Conservation (phyloP, 805 yeast genomes). For the Suhomyces kilbournensis region DNA sequence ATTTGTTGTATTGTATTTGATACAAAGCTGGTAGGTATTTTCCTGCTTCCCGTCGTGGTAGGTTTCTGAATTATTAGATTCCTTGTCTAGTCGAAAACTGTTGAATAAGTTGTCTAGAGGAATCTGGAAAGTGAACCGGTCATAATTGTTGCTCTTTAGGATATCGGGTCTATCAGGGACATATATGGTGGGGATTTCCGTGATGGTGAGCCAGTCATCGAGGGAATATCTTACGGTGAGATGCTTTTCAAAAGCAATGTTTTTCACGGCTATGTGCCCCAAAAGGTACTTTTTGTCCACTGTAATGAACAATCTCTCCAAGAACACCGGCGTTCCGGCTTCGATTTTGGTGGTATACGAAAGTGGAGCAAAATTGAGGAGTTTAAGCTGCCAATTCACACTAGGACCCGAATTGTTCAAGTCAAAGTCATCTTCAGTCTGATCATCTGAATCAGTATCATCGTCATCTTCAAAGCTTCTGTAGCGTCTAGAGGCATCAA, state of each 20-base stretch:
- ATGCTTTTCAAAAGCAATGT: slow-evolving; percentile 63
- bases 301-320: slow-evolving; percentile 62
- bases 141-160: slow-evolving; percentile 53
- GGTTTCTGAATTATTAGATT: slow-evolving; percentile 4
- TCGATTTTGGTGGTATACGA: slow-evolving; percentile 46
- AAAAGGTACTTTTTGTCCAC: slow-evolving; percentile 55
- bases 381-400: slow-evolving; percentile 45
- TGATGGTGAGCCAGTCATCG: slow-evolving; percentile 74
- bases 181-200: slow-evolving; percentile 64
- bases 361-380: slow-evolving; percentile 41
- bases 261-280: slow-evolving; percentile 79
- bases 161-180: slow-evolving; percentile 52
- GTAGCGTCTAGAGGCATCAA: slow-evolving; percentile 7
- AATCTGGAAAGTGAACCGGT: slow-evolving; percentile 67
- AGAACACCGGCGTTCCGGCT: slow-evolving; percentile 44
- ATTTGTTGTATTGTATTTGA: slow-evolving; percentile 48
- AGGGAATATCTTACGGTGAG: slow-evolving; percentile 72
- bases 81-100: slow-evolving; percentile 19
- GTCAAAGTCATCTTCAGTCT: slow-evolving; percentile 13
- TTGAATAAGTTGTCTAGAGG: slow-evolving; percentile 44
- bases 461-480: slow-evolving; percentile 18
- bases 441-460: slow-evolving; percentile 18
- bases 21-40: slow-evolving; percentile 47
- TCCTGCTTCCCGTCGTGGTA: slow-evolving; percentile 12
- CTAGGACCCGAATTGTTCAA: slow-evolving; percentile 17